These are phyloP conservation scores for Skeletonema grethae DNA, from an alignment of 108 stramenopile genomes.

Conservation along the genomic window DNA sequence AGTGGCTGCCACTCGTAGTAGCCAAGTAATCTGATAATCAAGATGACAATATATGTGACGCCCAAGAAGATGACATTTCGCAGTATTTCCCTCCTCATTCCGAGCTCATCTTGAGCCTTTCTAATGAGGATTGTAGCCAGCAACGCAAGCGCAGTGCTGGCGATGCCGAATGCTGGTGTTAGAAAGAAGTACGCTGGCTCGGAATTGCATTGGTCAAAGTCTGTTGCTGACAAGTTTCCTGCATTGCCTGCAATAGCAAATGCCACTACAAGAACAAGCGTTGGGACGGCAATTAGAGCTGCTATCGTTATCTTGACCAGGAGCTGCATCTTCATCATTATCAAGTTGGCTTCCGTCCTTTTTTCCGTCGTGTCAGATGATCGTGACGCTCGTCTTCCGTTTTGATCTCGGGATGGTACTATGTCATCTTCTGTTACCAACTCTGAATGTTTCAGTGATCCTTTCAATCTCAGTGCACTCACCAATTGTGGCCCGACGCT, in stretches of 20 bases:
- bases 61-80: slow-evolving; percentile 33
- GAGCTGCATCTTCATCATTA: slow-evolving; percentile 8
- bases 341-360: slow-evolving; percentile 18
- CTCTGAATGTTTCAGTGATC: slow-evolving; percentile 11
- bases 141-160: slow-evolving; percentile 11
- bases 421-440: slow-evolving; percentile 23
- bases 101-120: slow-evolving; percentile 46
- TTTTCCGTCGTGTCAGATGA: slow-evolving; percentile 37
- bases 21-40: slow-evolving; percentile 28
- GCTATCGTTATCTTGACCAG: slow-evolving; percentile 14
- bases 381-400: slow-evolving; percentile 6
- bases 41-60: slow-evolving; percentile 27
- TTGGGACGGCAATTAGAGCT: slow-evolving; percentile 7
- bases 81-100: slow-evolving; percentile 34
- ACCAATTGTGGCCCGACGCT: slow-evolving; percentile 39
- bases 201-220: slow-evolving; percentile 20
- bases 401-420: slow-evolving; percentile 15
- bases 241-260: slow-evolving; percentile 7
- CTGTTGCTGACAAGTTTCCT: slow-evolving; percentile 13
- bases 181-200: slow-evolving; percentile 11
- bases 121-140: slow-evolving; percentile 9
- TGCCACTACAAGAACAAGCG: slow-evolving; percentile 10
- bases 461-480: slow-evolving; percentile 21
- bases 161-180: slow-evolving; percentile 20
- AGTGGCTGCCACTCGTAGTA: slow-evolving; percentile 35